Conservation (phyloP, 306 rosid genomes). For the Delonix regia region DNA sequence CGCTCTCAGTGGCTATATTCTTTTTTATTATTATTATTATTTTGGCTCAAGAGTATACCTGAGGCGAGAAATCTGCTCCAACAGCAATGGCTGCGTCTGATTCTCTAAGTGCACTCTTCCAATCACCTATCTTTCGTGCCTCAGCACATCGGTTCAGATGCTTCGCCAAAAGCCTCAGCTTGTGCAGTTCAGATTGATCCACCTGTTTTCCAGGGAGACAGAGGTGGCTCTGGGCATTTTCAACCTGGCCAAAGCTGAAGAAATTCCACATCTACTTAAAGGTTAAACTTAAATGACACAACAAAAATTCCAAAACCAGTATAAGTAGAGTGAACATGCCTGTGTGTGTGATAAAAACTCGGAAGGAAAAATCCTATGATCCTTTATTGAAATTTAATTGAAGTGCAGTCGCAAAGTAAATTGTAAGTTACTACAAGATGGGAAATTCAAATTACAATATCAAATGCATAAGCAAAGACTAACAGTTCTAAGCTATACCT, state of each 20-base stretch:
- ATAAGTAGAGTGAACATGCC: too few species aligned
- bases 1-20: too few species aligned
- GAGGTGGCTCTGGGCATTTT: constrained; percentile 62
- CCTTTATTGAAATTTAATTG: too few species aligned
- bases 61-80: constrained; percentile 89
- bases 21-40: too few species aligned
- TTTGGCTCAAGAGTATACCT: constrained; percentile 60
- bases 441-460: background rate
- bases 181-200: constrained; percentile 71
- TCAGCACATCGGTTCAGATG: constrained; percentile 66
- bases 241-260: constrained; percentile 81
- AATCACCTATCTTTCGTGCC: constrained; percentile 67
- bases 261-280: constrained; percentile 26
- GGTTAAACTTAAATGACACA: constrained; percentile 1
- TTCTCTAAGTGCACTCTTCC: constrained; percentile 75
- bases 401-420: too few species aligned
- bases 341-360: too few species aligned
- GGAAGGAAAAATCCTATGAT: too few species aligned
- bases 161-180: constrained; percentile 67
- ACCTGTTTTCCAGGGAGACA: constrained; percentile 53
- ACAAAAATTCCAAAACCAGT: background rate
- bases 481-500: background rate
- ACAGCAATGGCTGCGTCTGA: constrained; percentile 68
- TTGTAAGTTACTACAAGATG: background rate
- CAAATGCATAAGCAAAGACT: background rate